Conservation (phyloP, 2,329 filamentous ascomycete genomes). For the Epichloe glyceriae region DNA sequence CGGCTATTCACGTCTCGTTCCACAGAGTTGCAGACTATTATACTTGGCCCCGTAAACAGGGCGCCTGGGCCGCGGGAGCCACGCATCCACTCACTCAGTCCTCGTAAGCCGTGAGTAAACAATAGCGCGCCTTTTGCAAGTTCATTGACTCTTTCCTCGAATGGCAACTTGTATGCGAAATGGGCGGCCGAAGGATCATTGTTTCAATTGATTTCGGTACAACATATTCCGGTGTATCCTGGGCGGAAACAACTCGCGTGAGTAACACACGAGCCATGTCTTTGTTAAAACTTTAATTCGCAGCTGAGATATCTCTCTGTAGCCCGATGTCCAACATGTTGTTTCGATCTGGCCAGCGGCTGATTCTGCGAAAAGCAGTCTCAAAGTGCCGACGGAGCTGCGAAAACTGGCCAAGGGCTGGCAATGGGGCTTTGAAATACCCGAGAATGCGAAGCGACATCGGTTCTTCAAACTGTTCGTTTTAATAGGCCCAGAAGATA, state of each 20-base stretch:
- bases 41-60: no score
- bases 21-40: no score
- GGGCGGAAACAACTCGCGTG: slow-evolving; percentile 30
- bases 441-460: slow-evolving; percentile 25
- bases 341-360: slow-evolving; percentile 32
- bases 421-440: slow-evolving; percentile 39
- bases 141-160: neutral
- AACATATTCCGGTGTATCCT: slow-evolving; percentile 42
- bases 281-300: no score
- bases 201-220: slow-evolving; percentile 44
- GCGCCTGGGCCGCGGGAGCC: no score
- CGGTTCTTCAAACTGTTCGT: slow-evolving; percentile 37
- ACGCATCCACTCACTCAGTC: no score
- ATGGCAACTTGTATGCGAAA: slow-evolving; percentile 7
- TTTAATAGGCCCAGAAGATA: no score
- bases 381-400: slow-evolving; percentile 37
- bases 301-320: neutral
- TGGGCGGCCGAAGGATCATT: slow-evolving; percentile 29
- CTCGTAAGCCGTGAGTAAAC: no score
- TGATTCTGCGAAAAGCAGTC: slow-evolving; percentile 20
- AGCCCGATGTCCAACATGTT: slow-evolving; percentile 27
- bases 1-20: no score
- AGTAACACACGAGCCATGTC: slow-evolving; percentile 5
- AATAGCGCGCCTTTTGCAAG: no score
- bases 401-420: slow-evolving; percentile 26